Evolutionary conservation across 1,139 yeast genomes (phyloP).

Genomic region (Pneumocystis canis): DNA sequence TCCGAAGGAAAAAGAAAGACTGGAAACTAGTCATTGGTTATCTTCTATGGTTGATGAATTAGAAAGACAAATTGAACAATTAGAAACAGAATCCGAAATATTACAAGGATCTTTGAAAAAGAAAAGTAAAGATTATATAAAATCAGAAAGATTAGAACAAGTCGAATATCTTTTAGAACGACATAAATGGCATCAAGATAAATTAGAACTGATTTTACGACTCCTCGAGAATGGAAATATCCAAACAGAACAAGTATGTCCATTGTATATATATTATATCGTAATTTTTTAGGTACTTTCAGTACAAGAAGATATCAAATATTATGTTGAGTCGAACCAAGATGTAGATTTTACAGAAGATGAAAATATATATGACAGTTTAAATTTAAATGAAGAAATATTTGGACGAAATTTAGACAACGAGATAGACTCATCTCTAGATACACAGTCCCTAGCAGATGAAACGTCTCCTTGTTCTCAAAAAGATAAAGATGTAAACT

Average conservation of each 20-base stretch:
- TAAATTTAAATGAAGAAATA: conserved; percentile 56
- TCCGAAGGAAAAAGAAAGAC: conserved; percentile 68
- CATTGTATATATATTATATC: conserved; percentile 29
- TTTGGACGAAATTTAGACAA: conserved; percentile 18
- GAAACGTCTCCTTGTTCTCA: background rate
- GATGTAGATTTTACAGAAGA: conserved; percentile 95
- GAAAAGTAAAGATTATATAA: conserved; percentile 43
- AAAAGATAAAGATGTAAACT: background rate
- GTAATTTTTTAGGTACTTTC: background rate
- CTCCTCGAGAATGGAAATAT: conserved; percentile 70
- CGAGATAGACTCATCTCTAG: conserved; percentile 15
- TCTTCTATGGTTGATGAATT: conserved; percentile 67
- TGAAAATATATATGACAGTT: conserved; percentile 80
- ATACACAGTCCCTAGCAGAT: background rate
- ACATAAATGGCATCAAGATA: conserved; percentile 63
- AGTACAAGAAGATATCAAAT: conserved; percentile 61
- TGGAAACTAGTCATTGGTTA: conserved; percentile 59
- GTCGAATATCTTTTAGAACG: conserved; percentile 53
- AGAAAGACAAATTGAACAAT: conserved; percentile 62
- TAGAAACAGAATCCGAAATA: conserved; percentile 63
- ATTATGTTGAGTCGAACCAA: conserved; percentile 87
- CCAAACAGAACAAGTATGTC: conserved; percentile 68
- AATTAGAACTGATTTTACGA: conserved; percentile 63
- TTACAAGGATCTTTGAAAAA: conserved; percentile 39
- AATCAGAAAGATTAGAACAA: conserved; percentile 44